phyloP scores from a whole-genome alignment of 2,329 filamentous ascomycete genomes.

The Clonostachys chloroleuca region DNA sequence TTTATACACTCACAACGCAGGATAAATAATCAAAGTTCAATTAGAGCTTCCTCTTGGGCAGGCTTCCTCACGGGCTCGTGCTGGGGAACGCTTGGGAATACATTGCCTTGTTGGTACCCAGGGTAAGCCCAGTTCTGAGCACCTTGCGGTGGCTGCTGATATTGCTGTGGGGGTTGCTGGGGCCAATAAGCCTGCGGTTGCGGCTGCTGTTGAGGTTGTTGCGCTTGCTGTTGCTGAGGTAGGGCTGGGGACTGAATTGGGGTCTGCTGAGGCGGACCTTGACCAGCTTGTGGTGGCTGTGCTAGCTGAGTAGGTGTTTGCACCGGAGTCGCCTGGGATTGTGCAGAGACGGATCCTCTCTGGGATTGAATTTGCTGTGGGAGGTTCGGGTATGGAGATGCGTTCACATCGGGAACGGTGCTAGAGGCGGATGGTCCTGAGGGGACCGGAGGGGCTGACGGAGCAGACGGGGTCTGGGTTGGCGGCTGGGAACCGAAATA shows the following conservation, averaged over 20 bases:
- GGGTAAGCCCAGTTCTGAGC: conserved; percentile 38
- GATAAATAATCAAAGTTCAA: conserved; percentile 56
- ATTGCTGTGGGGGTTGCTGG: conserved; percentile 20
- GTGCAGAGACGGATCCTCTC: conserved; percentile 31
- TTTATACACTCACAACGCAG: neutral
- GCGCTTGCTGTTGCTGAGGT: neutral
- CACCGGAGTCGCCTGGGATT: conserved; percentile 21
- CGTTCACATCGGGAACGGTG: conserved; percentile 30
- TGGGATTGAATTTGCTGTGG: conserved; percentile 41
- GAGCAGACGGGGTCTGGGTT: conserved; percentile 11
- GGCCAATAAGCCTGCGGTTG: conserved; percentile 29
- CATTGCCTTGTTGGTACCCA: conserved; percentile 54
- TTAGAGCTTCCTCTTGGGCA: conserved; percentile 70
- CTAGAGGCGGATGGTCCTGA: conserved; percentile 29
- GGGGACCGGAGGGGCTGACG: conserved; percentile 18
- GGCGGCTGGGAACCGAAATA: conserved; percentile 46
- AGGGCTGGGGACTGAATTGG: conserved; percentile 12
- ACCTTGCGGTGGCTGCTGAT: conserved; percentile 21
- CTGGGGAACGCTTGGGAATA: conserved; percentile 58
- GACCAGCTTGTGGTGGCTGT: conserved; percentile 27
- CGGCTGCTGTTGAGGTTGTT: conserved; percentile 16
- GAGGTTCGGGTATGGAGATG: conserved; percentile 49
- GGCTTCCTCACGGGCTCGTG: conserved; percentile 37
- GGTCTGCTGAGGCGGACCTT: conserved; percentile 7
- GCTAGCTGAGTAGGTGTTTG: conserved; percentile 19